A percentile compares a stretch with the other conserved stretches of the same genome.
These are phyloP conservation scores for Aciculosporium take DNA, from an alignment of 2,329 filamentous ascomycete genomes.

Conservation along the genomic window DNA sequence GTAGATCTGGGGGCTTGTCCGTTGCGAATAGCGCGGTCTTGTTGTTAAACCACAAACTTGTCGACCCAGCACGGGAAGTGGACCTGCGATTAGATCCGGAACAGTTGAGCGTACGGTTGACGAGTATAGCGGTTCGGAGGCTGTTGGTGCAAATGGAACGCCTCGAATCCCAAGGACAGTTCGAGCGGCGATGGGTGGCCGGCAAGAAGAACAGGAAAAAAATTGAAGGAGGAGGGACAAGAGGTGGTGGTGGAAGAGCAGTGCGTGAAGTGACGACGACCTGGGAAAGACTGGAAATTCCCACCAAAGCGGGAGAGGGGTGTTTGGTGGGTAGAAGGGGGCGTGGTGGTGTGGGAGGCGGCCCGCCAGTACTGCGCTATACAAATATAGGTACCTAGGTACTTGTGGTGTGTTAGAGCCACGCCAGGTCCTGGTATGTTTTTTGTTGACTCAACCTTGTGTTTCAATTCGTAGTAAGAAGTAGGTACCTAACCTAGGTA, in stretches of 20 bases:
- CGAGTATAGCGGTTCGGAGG: too few relatives aligned
- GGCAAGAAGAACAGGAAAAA: background rate
- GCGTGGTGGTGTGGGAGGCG: too few relatives aligned
- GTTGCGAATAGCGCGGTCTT: background rate
- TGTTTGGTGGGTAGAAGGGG: background rate
- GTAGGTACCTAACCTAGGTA: too few relatives aligned
- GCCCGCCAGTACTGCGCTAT: too few relatives aligned
- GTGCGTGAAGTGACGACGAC: slow-evolving; percentile 5
- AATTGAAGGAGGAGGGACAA: background rate
- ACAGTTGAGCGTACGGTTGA: background rate
- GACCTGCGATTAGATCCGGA: background rate
- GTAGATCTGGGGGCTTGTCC: background rate
- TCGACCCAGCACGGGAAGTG: background rate
- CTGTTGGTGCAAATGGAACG: background rate
- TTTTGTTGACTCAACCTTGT: too few relatives aligned
- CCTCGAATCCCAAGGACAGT: background rate
- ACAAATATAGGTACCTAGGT: too few relatives aligned
- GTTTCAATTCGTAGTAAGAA: too few relatives aligned
- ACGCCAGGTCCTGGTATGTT: too few relatives aligned
- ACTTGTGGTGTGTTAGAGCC: too few relatives aligned
- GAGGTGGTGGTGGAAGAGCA: background rate
- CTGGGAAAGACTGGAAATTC: slow-evolving; percentile 4
- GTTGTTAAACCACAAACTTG: background rate
- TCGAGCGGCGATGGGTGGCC: background rate
- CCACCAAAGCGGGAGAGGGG: slow-evolving; percentile 5